Conservation (phyloP, 257 asterid species). For the Ehretia macrophylla region DNA sequence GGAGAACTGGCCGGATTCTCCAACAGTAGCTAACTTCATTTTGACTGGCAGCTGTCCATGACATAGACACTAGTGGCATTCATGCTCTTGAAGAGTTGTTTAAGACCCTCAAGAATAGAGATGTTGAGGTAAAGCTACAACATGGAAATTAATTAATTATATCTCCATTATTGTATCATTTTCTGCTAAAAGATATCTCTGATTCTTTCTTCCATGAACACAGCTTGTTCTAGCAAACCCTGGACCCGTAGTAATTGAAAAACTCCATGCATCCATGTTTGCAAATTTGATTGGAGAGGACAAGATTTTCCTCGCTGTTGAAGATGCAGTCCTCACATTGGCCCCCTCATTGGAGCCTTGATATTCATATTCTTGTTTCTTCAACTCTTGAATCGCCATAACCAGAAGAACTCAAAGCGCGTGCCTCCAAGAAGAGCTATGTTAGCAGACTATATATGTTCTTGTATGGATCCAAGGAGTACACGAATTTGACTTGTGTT, state of each 20-base stretch:
- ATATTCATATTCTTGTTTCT: neutral
- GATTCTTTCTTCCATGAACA: constrained; percentile 2
- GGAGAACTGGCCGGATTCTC: no score
- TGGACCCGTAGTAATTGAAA: constrained; percentile 62
- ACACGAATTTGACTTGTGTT: no score
- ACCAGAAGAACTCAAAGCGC: no score
- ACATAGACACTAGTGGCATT: constrained; percentile 85
- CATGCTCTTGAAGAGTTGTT: constrained; percentile 70
- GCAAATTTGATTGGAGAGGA: constrained; percentile 53
- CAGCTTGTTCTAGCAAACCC: constrained; percentile 86
- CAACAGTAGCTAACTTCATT: no score
- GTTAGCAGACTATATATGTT: no score
- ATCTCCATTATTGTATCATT: neutral
- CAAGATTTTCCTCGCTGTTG: constrained; percentile 63
- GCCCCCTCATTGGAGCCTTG: constrained; percentile 73
- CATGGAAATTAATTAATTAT: no score
- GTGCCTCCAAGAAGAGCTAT: no score
- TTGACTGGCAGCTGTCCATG: constrained; percentile 71
- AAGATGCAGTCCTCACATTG: constrained; percentile 57
- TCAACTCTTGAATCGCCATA: no score
- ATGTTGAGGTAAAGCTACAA: constrained; percentile 36
- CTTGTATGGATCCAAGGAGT: no score
- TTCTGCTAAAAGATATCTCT: neutral
- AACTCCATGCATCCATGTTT: constrained; percentile 53
- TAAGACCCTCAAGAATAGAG: constrained; percentile 51